A percentile compares a stretch with the other conserved stretches of the same genome.
Evolutionary conservation across 768 basidiomycete genomes (phyloP).

Genomic region (Panellus pusillus): DNA sequence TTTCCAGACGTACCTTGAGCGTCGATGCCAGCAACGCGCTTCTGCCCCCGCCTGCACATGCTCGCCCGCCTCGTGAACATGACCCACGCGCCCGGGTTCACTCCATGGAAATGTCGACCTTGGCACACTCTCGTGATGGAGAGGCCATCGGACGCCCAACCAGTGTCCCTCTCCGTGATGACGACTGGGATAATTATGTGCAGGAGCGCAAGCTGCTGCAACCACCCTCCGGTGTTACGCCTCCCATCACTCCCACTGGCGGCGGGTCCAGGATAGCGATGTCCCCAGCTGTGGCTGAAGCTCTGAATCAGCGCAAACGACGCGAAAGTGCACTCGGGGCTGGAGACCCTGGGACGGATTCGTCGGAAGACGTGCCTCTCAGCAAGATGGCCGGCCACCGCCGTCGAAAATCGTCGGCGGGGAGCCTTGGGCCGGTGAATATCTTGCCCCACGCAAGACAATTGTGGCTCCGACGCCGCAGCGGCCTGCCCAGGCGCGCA

Average conservation of each 20-base stretch:
- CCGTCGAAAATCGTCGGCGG: conserved; percentile 30
- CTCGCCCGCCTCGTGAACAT: conserved; percentile 67
- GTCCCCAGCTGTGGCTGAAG: conserved; percentile 73
- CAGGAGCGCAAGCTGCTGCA: conserved; percentile 82
- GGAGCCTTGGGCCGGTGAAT: conserved; percentile 38
- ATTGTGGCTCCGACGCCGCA: conserved; percentile 50
- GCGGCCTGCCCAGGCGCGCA: conserved; percentile 48
- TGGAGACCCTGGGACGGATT: conserved; percentile 38
- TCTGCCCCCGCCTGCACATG: conserved; percentile 49
- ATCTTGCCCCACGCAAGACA: conserved; percentile 47
- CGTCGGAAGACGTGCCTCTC: conserved; percentile 52
- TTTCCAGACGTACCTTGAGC: conserved; percentile 69
- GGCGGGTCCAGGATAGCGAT: conserved; percentile 51
- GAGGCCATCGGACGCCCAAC: conserved; percentile 67
- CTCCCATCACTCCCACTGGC: conserved; percentile 64
- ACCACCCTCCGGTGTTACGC: conserved; percentile 76
- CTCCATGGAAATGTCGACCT: conserved; percentile 66
- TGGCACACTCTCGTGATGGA: conserved; percentile 45
- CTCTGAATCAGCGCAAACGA: conserved; percentile 66
- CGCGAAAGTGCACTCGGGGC: conserved; percentile 68
- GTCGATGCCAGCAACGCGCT: conserved; percentile 60
- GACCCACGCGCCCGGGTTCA: conserved; percentile 71
- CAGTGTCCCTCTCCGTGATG: conserved; percentile 69
- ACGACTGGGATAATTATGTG: conserved; percentile 88
- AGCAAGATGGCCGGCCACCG: conserved; percentile 28